Conservation (phyloP, 192 early-diverging fungal genomes). For the Umbelopsis isabellina region DNA sequence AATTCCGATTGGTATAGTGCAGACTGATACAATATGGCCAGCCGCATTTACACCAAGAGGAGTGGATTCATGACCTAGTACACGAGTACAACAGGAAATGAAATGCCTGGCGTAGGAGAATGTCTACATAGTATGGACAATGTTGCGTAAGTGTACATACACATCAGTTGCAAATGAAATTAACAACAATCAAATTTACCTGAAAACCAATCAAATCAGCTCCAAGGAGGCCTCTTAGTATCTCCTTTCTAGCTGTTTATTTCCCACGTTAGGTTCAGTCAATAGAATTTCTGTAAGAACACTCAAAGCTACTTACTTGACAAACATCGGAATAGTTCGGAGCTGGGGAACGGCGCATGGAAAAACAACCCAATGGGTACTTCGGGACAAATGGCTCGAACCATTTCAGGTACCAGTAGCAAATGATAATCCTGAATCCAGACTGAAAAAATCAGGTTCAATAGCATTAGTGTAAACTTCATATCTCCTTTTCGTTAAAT, state of each 20-base stretch:
- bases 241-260: conserved; percentile 69
- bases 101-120: conserved; percentile 96
- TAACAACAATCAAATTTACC: conserved; percentile 33
- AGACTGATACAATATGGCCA: conserved; percentile 76
- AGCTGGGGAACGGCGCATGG: conserved; percentile 95
- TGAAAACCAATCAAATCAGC: conserved; percentile 96
- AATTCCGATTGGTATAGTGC: conserved; percentile 98
- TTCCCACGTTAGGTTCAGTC: not conserved
- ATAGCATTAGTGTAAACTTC: not conserved
- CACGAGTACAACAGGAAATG: conserved; percentile 87
- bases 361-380: conserved; percentile 93
- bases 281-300: not conserved
- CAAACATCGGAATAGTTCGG: conserved; percentile 94
- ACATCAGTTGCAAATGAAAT: not conserved
- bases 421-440: conserved; percentile 99
- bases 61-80: conserved; percentile 91
- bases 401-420: conserved; percentile 86
- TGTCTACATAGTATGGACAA: conserved; percentile 50
- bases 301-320: conserved; percentile 52
- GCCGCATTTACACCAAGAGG: conserved; percentile 86
- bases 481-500: not conserved
- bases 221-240: conserved; percentile 87
- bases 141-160: not conserved
- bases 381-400: conserved; percentile 76
- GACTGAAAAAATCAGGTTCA: conserved; percentile 58